Evolutionary conservation across 192 early-diverging fungal genomes (phyloP).

Genomic region (Entomortierella beljakovae): DNA sequence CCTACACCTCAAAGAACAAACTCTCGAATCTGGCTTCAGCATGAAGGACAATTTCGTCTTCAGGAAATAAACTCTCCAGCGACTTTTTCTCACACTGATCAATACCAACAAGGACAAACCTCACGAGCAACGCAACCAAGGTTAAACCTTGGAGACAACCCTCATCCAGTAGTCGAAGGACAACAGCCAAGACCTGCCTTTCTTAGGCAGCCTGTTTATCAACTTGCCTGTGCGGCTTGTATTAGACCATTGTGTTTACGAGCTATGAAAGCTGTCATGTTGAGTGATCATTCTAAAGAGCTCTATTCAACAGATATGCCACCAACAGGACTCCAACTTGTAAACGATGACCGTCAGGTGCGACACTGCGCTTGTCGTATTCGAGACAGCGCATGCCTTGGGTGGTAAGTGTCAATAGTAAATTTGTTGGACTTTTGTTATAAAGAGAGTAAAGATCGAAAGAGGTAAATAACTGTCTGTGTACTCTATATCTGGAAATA

Average conservation of each 20-base stretch:
- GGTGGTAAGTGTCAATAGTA: conserved; percentile 20
- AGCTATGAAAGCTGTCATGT: conserved; percentile 52
- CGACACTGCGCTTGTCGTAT: conserved; percentile 49
- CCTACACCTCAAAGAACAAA: neutral
- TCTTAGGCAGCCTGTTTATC: conserved; percentile 47
- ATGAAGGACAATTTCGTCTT: neutral
- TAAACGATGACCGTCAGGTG: conserved; percentile 52
- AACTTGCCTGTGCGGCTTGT: conserved; percentile 46
- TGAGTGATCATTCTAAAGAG: conserved; percentile 52
- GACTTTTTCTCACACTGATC: neutral
- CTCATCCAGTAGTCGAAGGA: neutral
- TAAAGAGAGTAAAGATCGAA: no score
- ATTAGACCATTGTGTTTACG: conserved; percentile 41
- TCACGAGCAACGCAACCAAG: neutral
- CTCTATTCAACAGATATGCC: conserved; percentile 53
- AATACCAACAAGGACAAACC: neutral
- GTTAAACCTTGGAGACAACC: neutral
- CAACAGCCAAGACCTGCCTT: conserved; percentile 27
- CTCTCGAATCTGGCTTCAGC: neutral
- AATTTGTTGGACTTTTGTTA: no score
- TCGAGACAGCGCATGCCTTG: conserved; percentile 48
- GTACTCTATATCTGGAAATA: no score
- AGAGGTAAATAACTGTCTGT: neutral
- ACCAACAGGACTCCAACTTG: conserved; percentile 33
- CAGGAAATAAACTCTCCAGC: conserved; percentile 13